Base-by-base conservation (phyloP, 139 green algal genomes). In the Chlamydomonas applanata region DNA sequence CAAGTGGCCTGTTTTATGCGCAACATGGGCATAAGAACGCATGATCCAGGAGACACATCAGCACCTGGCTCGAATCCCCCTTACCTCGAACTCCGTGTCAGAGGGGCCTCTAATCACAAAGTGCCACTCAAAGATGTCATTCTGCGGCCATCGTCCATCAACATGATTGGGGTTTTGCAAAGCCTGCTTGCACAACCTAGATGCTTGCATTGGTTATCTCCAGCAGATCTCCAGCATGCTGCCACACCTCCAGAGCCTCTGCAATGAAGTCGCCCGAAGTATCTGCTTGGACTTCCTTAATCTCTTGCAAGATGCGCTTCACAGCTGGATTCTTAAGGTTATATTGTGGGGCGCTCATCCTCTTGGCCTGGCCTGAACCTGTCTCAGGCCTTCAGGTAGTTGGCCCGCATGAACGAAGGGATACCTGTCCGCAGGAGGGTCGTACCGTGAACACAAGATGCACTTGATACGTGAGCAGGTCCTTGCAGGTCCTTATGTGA, bases 51-150 rank as follows among this genome's bases (percentile, higher is more conserved):
- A 54, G 53, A 36, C 11, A 53, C 3, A 20, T 62, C 22, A 62
- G 54, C 20, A 62, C 11, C 11, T 14, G 4, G 13, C 65, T 5
- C 4, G 16, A 14, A 32, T 29, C 4, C 5, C 4, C 53, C 83
- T 2, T 49, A 97, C 91, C 85, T 95, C 91, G 79, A 98, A 99
- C 69, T 97, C 91, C 1, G 91, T 94, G 72, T 96, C 95, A 32
- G 80, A 80, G 2, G 93, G 92, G 0, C 96, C 96, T 2, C 90
- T 74, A 34, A 99, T 91, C 1, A 90, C 93, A 79, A 99, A 99
- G 57, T 98, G 90, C 95, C 95, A 99, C 79, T 99, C 95, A 82
- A 99, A 99, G 40, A 99, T 94, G 77, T 99, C 93, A 19, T 92
- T 91, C 92, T 98, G 88, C 20, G 64, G 13, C 4, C 13, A 34